Evolutionary conservation across 208 protist genomes (phyloP).

Genomic region (Endotrypanum monterogeii): DNA sequence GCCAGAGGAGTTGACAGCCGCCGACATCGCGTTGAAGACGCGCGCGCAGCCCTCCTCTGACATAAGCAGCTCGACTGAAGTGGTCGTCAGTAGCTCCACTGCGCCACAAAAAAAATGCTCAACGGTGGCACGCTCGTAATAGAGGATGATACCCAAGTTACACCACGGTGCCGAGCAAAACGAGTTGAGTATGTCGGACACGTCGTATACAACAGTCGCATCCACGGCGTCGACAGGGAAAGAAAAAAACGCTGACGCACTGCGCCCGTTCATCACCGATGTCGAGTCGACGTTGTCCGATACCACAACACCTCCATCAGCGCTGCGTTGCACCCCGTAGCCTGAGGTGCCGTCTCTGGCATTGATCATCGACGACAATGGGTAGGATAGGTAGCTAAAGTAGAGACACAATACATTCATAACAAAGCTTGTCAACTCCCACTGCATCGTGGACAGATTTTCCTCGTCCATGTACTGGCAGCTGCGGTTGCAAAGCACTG

Average conservation of each 20-base stretch:
- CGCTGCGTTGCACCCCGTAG: background rate
- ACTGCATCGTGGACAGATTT: conserved; percentile 41
- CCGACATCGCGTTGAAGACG: conserved; percentile 66
- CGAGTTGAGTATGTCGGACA: conserved; percentile 60
- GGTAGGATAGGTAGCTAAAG: conserved; percentile 41
- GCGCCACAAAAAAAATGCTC: conserved; percentile 60
- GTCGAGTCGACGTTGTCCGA: conserved; percentile 13
- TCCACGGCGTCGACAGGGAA: conserved; percentile 45
- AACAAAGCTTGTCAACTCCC: conserved; percentile 56
- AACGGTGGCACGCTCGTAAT: conserved; percentile 66
- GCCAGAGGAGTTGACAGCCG: conserved; percentile 38
- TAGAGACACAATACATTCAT: conserved; percentile 44
- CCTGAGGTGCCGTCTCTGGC: background rate
- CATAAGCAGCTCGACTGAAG: conserved; percentile 70
- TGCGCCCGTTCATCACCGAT: conserved; percentile 8
- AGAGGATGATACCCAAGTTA: conserved; percentile 76
- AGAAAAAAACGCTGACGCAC: conserved; percentile 31
- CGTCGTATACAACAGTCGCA: conserved; percentile 64
- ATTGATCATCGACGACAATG: conserved; percentile 5
- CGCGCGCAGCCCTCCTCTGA: conserved; percentile 37
- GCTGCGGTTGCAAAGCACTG: conserved; percentile 47
- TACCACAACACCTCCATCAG: background rate
- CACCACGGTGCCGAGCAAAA: conserved; percentile 73
- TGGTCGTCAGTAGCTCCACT: conserved; percentile 61
- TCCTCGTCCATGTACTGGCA: conserved; percentile 50